These are phyloP conservation scores for Fusarium sp. DNA, from an alignment of 2,329 filamentous ascomycete genomes.

Conservation along the genomic window DNA sequence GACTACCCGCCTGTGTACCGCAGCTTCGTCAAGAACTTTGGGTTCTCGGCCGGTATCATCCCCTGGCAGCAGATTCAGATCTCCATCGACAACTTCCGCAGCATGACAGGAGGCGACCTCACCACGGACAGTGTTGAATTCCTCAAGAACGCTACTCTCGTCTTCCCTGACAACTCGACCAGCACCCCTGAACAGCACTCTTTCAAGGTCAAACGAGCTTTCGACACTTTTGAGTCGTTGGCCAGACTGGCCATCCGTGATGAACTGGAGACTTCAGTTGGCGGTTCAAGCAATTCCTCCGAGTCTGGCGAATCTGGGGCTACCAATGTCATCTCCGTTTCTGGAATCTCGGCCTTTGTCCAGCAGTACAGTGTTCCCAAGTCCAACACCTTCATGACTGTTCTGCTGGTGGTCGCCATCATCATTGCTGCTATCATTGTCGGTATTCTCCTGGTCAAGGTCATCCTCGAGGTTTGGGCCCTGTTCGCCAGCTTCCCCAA, in stretches of 20 bases:
- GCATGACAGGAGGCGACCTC: conserved; percentile 85
- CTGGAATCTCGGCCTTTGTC: conserved; percentile 84
- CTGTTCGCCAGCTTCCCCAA: conserved; percentile 89
- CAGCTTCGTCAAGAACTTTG: conserved; percentile 93
- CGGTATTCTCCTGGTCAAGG: conserved; percentile 88
- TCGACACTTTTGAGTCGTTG: conserved; percentile 60
- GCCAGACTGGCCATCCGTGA: conserved; percentile 68
- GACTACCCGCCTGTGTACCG: conserved; percentile 88
- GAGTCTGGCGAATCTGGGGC: conserved; percentile 47
- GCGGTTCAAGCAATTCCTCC: conserved; percentile 49
- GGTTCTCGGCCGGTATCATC: conserved; percentile 86
- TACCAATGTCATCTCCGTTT: conserved; percentile 62
- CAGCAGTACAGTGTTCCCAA: conserved; percentile 86
- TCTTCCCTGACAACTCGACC: conserved; percentile 72
- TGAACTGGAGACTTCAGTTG: conserved; percentile 60
- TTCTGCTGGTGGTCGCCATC: conserved; percentile 89
- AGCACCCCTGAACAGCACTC: conserved; percentile 54
- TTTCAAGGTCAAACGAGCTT: conserved; percentile 66
- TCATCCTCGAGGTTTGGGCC: conserved; percentile 90
- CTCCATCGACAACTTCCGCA: conserved; percentile 86
- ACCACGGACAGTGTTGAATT: conserved; percentile 81
- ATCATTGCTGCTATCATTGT: conserved; percentile 86
- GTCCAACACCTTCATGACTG: conserved; percentile 95
- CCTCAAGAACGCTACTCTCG: conserved; percentile 80
- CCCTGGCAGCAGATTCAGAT: conserved; percentile 84